Conservation (phyloP, 345 rosid species). For the Garcia nutans region DNA sequence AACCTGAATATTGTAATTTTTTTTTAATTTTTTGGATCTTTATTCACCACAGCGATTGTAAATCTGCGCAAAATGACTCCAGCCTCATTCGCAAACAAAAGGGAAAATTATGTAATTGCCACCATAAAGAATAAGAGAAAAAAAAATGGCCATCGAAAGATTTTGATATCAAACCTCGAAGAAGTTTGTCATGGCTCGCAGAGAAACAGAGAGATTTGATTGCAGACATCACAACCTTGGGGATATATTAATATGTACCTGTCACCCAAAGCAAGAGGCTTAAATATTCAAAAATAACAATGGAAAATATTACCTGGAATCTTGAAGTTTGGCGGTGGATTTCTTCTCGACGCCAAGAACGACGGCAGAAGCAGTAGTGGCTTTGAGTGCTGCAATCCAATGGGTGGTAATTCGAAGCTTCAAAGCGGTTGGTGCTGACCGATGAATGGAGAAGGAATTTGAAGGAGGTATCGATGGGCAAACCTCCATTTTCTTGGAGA, state of each 20-base stretch:
- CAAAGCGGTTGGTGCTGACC: too few species aligned
- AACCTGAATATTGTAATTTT: conserved; percentile 89
- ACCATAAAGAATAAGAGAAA: conserved; percentile 1
- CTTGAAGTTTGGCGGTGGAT: conserved; percentile 89
- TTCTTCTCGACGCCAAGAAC: conserved; percentile 97
- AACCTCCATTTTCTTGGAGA: conserved; percentile 19
- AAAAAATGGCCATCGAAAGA: not conserved
- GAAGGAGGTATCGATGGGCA: conserved; percentile 31
- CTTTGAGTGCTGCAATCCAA: conserved; percentile 62
- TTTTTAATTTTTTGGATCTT: conserved; percentile 84
- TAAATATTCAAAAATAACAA: conserved; percentile 16
- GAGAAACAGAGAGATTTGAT: conserved; percentile 88
- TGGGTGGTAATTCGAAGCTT: too few species aligned
- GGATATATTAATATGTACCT: conserved; percentile 95
- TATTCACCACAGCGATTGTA: conserved; percentile 86
- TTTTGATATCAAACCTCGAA: conserved; percentile 61
- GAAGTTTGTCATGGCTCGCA: conserved; percentile 93
- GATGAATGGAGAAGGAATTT: conserved; percentile 18
- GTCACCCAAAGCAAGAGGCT: conserved; percentile 23
- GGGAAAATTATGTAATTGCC: conserved; percentile 8
- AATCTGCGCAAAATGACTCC: conserved; percentile 98
- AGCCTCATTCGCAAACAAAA: conserved; percentile 49
- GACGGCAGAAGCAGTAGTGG: conserved; percentile 76
- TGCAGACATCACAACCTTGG: conserved; percentile 85
- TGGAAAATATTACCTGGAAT: conserved; percentile 50